Percentiles rank a stretch among this genome's conserved stretches.
These are phyloP conservation scores for Pseudogymnoascus sp. DNA, from an alignment of 2,329 filamentous ascomycete genomes.

Conservation along the genomic window DNA sequence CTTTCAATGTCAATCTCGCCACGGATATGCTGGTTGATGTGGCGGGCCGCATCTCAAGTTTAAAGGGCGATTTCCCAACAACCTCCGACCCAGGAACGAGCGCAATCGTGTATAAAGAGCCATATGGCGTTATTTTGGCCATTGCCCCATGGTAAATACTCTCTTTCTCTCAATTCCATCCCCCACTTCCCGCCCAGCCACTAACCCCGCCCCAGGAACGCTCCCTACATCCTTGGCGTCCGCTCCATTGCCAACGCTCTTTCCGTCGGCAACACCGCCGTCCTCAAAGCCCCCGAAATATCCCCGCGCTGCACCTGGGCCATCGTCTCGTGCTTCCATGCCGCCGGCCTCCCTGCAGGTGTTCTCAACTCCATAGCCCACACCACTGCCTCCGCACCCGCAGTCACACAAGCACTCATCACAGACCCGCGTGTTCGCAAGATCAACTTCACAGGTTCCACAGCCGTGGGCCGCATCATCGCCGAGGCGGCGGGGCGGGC, in stretches of 20 bases:
- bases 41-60: constrained; percentile 34
- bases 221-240: constrained; percentile 47
- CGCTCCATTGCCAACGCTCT: constrained; percentile 56
- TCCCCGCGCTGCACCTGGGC: constrained; percentile 58
- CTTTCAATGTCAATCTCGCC: constrained; percentile 35
- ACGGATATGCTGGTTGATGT: constrained; percentile 37
- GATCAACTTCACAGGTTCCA: constrained; percentile 81
- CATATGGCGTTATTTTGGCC: constrained; percentile 69
- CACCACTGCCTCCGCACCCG: constrained; percentile 57
- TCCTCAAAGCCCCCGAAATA: constrained; percentile 66
- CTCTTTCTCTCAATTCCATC: not conserved
- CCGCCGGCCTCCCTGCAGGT: constrained; percentile 70
- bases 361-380: constrained; percentile 66
- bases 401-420: constrained; percentile 62
- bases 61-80: constrained; percentile 32
- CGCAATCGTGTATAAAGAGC: constrained; percentile 65
- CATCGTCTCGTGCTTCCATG: constrained; percentile 56
- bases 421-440: constrained; percentile 63
- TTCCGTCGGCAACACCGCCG: constrained; percentile 69
- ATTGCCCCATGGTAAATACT: constrained; percentile 69
- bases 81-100: constrained; percentile 40
- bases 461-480: constrained; percentile 65
- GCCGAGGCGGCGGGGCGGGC: constrained; percentile 61
- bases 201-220: constrained; percentile 40
- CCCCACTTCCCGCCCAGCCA: not conserved